Percentiles rank a stretch among this genome's conserved stretches.
Evolutionary conservation across 495 filamentous ascomycete genomes (phyloP).

Genomic region (Recurvomyces mirabilis): DNA sequence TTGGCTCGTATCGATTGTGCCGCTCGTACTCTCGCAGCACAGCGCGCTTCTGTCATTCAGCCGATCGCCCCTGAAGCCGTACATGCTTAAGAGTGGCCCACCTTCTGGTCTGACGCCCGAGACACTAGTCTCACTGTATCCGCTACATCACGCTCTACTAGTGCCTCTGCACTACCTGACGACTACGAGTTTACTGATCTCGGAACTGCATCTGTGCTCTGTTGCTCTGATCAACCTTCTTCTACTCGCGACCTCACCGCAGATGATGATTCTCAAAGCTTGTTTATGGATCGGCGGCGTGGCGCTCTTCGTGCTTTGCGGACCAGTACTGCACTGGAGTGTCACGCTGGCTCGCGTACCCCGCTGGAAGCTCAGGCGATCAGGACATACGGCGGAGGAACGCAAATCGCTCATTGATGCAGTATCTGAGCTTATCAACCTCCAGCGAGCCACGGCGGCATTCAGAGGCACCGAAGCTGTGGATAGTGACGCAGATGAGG

Average conservation of each 20-base stretch:
- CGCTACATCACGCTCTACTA: constrained; percentile 75
- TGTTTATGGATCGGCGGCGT: constrained; percentile 84
- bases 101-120: constrained; percentile 41
- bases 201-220: constrained; percentile 81
- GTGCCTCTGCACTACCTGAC: constrained; percentile 64
- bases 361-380: constrained; percentile 72
- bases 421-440: constrained; percentile 25
- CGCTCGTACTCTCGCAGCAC: constrained; percentile 43
- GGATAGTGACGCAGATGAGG: constrained; percentile 39
- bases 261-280: constrained; percentile 69
- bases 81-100: constrained; percentile 18
- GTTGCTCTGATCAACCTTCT: constrained; percentile 72
- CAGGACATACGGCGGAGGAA: constrained; percentile 36
- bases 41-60: constrained; percentile 11
- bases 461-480: constrained; percentile 29
- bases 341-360: constrained; percentile 79
- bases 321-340: constrained; percentile 71
- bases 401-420: constrained; percentile 40
- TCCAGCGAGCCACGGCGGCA: constrained; percentile 13
- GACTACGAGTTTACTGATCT: constrained; percentile 71
- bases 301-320: constrained; percentile 58
- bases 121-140: constrained; percentile 58
- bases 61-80: constrained; percentile 21
- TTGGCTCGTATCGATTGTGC: constrained; percentile 60
- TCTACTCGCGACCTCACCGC: constrained; percentile 67